These are phyloP conservation scores for Yarrowia porcina DNA, from an alignment of 805 yeast species.

Conservation along the genomic window DNA sequence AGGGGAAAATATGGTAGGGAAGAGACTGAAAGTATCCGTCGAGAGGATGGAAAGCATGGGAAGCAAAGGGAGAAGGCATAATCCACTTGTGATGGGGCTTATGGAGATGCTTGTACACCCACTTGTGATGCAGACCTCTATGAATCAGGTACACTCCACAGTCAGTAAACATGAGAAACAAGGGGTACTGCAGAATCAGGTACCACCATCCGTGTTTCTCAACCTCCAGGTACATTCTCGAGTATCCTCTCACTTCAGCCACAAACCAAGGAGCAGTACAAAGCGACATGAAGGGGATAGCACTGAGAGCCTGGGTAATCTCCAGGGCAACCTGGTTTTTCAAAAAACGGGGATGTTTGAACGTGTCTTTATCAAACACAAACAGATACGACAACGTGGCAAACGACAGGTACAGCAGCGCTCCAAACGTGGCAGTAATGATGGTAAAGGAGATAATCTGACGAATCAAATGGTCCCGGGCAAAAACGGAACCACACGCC, in stretches of 20 bases:
- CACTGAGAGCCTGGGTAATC: conserved; percentile 67
- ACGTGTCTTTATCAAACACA: conserved; percentile 81
- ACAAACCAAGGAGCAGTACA: conserved; percentile 90
- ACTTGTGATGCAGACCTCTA: conserved; percentile 90
- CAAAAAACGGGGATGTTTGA: conserved; percentile 93
- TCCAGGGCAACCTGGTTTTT: conserved; percentile 90
- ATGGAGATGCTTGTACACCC: conserved; percentile 79
- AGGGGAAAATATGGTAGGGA: conserved; percentile 91
- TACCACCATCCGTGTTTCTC: conserved; percentile 70
- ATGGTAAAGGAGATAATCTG: conserved; percentile 64
- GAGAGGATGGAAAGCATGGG: conserved; percentile 97
- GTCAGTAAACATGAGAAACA: conserved; percentile 89
- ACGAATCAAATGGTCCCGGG: conserved; percentile 70
- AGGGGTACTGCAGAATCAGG: conserved; percentile 62
- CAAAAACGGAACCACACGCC: conserved; percentile 63
- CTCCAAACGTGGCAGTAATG: conserved; percentile 77
- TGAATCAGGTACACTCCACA: conserved; percentile 88
- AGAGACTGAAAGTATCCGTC: conserved; percentile 92
- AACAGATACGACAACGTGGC: conserved; percentile 75
- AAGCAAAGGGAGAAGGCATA: conserved; percentile 96
- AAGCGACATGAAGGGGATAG: conserved; percentile 86
- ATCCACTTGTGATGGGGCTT: conserved; percentile 99
- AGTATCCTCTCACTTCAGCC: conserved; percentile 77
- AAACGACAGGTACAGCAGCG: conserved; percentile 69
- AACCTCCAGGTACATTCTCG: conserved; percentile 67